Conservation (phyloP, 208 protist species). For the Acanthamoeba triangularis region DNA sequence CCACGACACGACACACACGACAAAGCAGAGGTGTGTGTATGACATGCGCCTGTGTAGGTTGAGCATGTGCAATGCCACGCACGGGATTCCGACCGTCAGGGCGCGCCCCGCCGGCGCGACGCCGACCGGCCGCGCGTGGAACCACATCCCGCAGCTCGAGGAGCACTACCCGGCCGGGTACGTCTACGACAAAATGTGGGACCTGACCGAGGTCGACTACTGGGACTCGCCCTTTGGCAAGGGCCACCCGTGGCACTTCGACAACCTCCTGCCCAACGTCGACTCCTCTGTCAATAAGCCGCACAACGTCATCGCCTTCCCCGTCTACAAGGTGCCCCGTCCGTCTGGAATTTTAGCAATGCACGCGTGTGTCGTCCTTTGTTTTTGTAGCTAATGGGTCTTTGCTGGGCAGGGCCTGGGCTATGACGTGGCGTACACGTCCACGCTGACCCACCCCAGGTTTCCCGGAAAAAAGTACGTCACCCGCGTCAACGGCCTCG, state of each 20-base stretch:
- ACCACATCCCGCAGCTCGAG: constrained; percentile 13
- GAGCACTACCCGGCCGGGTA: constrained; percentile 73
- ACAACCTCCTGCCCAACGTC: constrained; percentile 74
- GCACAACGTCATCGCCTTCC: constrained; percentile 76
- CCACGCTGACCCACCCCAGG: constrained; percentile 13
- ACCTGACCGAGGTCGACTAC: constrained; percentile 78
- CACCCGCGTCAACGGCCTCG: too few relatives aligned
- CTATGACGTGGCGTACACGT: not conserved
- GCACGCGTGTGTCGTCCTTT: too few relatives aligned
- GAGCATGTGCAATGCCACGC: not conserved
- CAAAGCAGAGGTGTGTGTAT: too few relatives aligned
- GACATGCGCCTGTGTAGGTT: not conserved
- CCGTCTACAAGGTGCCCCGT: constrained; percentile 79
- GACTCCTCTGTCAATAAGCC: not conserved
- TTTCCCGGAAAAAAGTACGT: constrained; percentile 67
- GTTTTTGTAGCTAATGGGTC: too few relatives aligned
- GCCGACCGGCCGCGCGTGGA: constrained; percentile 43
- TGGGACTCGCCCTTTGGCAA: constrained; percentile 64
- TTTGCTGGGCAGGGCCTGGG: too few relatives aligned
- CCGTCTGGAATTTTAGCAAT: too few relatives aligned
- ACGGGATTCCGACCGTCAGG: not conserved
- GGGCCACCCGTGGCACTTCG: constrained; percentile 81
- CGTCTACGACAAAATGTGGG: constrained; percentile 75
- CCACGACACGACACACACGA: too few relatives aligned
- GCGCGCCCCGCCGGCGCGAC: not conserved